Evolutionary conservation across 345 rosid genomes (phyloP).

Genomic region (Jatropha curcas): DNA sequence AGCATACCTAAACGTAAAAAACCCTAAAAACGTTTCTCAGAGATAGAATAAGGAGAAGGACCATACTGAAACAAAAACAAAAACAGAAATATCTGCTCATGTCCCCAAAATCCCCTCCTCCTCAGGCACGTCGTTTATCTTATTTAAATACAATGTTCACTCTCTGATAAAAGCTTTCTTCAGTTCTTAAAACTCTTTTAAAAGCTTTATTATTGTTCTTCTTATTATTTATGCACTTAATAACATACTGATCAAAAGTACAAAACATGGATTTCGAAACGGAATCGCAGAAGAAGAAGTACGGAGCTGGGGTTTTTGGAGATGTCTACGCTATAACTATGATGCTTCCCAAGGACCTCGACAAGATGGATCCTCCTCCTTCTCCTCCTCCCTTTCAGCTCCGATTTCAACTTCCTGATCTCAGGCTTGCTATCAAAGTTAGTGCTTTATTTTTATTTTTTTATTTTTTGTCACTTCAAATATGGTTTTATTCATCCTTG

Average conservation of each 20-base stretch:
- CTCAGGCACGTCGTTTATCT: constrained; percentile 34
- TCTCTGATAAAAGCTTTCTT: neutral
- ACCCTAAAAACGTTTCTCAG: neutral
- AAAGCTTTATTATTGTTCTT: neutral
- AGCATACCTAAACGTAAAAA: neutral
- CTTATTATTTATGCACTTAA: neutral
- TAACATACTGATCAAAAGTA: neutral
- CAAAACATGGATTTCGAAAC: constrained; percentile 45
- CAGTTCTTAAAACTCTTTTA: neutral
- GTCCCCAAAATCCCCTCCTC: constrained; percentile 28
- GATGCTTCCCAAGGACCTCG: constrained; percentile 66
- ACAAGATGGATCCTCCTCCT: constrained; percentile 39
- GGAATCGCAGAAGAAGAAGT: constrained; percentile 49
- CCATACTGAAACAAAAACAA: too few relatives aligned
- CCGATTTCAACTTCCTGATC: constrained; percentile 65
- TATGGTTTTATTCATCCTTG: neutral
- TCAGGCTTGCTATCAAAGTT: constrained; percentile 50
- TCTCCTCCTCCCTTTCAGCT: constrained; percentile 40
- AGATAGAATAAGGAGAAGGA: too few relatives aligned
- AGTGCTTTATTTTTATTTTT: constrained; percentile 6
- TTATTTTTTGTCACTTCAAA: neutral
- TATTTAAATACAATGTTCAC: neutral
- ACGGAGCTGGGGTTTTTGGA: constrained; percentile 44
- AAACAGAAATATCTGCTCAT: constrained; percentile 13
- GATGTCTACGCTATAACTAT: constrained; percentile 39